Base-by-base conservation (phyloP, 2,329 filamentous ascomycete genomes). In the Calonectria pseudoturangicola region DNA sequence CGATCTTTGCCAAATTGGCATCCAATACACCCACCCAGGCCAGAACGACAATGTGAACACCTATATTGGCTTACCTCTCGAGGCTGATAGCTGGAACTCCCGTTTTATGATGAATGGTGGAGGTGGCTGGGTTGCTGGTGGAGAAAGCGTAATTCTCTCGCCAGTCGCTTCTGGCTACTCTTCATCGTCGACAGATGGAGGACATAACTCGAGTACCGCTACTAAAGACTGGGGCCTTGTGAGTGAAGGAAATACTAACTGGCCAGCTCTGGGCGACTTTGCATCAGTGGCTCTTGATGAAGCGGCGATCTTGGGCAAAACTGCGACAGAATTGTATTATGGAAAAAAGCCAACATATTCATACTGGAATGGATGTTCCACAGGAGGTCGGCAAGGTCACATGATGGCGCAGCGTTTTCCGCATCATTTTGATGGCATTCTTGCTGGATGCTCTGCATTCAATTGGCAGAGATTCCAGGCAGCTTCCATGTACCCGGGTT, bases 311-410 rank as follows among this genome's bases (percentile, higher is more conserved):
- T 74, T 85, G 5, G 84, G 84, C 5, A 89, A 89, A 74, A 54
- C 82, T 16, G 75, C 89, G 18, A 83, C 83, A 6, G 75, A 85
- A 25, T 77, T 79, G 8, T 88, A 86, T 76, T 89, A 89, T 72
- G 77, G 80, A 15, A 30, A 71, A 18, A 28, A 21, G 1, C 81
- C 83, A 4, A 79, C 83, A 0, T 87, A 86, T 75, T 86, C 84
- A 4, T 89, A 89, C 77, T 89, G 85, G 75, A 81, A 83, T 27
- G 89, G 89, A 33, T 90, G 88, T 76, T 89, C 87, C 0, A 89
- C 87, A 0, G 89, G 89, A 18, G 90, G 90, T 3, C 83, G 89
- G 0, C 88, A 91, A 80, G 89, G 89, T 21, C 80, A 89, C 27
- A 87, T 87, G 74, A 83, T 88, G 4, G 86, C 88, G 0, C 86